Conservation (phyloP, 805 yeast genomes). For the Yueomyces sinensis region DNA sequence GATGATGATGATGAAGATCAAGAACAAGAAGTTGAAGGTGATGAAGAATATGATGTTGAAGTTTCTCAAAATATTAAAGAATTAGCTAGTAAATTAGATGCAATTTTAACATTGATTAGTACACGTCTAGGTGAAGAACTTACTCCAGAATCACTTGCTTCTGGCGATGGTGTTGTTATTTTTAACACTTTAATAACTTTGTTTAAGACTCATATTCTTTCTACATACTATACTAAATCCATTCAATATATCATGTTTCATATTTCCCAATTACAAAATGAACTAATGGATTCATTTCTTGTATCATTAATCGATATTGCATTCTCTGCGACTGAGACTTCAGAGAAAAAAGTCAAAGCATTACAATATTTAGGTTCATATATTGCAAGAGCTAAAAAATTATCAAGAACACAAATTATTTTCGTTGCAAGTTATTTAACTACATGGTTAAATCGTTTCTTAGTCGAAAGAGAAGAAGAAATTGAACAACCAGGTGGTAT, state of each 20-base stretch:
- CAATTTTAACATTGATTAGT: conserved; percentile 47
- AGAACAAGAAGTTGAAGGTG: conserved; percentile 23
- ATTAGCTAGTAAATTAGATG: conserved; percentile 59
- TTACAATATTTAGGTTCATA: conserved; percentile 86
- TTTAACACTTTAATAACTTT: conserved; percentile 65
- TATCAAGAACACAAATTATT: conserved; percentile 59
- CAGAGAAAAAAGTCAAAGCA: conserved; percentile 73
- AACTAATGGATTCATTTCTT: conserved; percentile 72
- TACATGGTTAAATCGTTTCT: conserved; percentile 73
- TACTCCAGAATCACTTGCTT: conserved; percentile 35
- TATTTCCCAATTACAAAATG: conserved; percentile 68
- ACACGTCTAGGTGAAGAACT: conserved; percentile 35
- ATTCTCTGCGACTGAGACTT: conserved; percentile 51
- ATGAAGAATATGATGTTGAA: conserved; percentile 36
- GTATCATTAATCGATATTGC: conserved; percentile 75
- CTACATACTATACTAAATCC: conserved; percentile 84
- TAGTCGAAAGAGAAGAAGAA: conserved; percentile 76
- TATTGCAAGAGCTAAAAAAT: conserved; percentile 70
- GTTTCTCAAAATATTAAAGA: conserved; percentile 35
- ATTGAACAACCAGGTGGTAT: conserved; percentile 57
- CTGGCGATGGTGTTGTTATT: conserved; percentile 52
- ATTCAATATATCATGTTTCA: conserved; percentile 77
- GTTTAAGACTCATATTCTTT: conserved; percentile 71
- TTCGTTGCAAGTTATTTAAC: conserved; percentile 73
- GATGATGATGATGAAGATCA: conserved; percentile 22